phyloP scores from a whole-genome alignment of 2,329 filamentous ascomycete species.

The Cercospora nicotianae region DNA sequence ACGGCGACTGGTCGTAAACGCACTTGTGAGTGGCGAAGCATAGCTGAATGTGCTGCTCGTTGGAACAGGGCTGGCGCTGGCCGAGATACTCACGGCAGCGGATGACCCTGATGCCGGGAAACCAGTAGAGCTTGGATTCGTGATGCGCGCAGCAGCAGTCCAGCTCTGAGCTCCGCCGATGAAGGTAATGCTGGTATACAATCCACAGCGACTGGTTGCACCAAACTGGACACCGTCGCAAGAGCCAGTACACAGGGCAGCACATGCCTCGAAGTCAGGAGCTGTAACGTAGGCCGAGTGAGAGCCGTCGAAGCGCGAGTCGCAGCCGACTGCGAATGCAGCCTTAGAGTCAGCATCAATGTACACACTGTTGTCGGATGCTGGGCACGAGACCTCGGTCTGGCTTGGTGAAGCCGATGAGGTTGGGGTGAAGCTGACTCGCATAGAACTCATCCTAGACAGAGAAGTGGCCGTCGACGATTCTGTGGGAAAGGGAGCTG shows the following conservation, averaged over 20 bases:
- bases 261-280: constrained; percentile 24
- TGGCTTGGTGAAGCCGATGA: constrained; percentile 12
- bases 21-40: constrained; percentile 1
- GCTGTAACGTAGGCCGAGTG: constrained; percentile 24
- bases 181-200: constrained; percentile 27
- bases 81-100: not conserved
- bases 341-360: constrained; percentile 17
- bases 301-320: constrained; percentile 24
- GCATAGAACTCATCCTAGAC: constrained; percentile 6
- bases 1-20: constrained; percentile 1
- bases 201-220: constrained; percentile 25
- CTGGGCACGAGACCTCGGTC: constrained; percentile 21
- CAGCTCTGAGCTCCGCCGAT: constrained; percentile 21
- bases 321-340: constrained; percentile 26
- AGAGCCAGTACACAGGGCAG: constrained; percentile 24
- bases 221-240: constrained; percentile 29
- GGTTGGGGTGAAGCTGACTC: not conserved
- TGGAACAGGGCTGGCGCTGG: not conserved
- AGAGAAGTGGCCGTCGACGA: not conserved
- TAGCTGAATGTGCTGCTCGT: constrained; percentile 2
- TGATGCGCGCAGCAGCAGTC: constrained; percentile 26
- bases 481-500: constrained; percentile 19
- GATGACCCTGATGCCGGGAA: constrained; percentile 10
- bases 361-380: constrained; percentile 22
- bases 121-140: constrained; percentile 9